A percentile compares a stretch with the other conserved stretches of the same genome.
Conservation (phyloP, 495 filamentous ascomycete genomes). For the Aspergillus sclerotioniger region DNA sequence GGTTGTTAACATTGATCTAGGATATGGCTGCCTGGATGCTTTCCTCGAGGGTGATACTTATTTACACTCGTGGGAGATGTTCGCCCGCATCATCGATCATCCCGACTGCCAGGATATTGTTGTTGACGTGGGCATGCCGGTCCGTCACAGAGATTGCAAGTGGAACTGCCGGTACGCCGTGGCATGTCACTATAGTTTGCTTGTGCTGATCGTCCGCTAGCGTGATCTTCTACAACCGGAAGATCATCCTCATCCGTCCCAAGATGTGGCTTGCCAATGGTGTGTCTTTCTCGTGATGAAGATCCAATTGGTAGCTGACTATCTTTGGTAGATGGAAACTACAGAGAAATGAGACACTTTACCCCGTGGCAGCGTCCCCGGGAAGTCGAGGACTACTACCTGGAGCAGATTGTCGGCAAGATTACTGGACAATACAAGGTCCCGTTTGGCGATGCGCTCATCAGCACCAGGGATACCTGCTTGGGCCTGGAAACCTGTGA, state of each 20-base stretch:
- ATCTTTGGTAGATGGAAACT: slow-evolving; percentile 34
- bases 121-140: slow-evolving; percentile 71
- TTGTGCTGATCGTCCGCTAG: slow-evolving; percentile 13
- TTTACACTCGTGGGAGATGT: slow-evolving; percentile 71
- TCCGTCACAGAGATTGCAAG: slow-evolving; percentile 60
- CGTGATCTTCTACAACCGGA: slow-evolving; percentile 62
- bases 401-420: slow-evolving; percentile 62
- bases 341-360: slow-evolving; percentile 55
- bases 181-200: neutral
- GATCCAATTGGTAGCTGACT: neutral
- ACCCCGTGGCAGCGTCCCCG: slow-evolving; percentile 60
- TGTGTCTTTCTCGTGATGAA: slow-evolving; percentile 11
- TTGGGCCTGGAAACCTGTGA: slow-evolving; percentile 76
- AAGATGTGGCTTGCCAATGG: slow-evolving; percentile 84
- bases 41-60: slow-evolving; percentile 54
- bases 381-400: slow-evolving; percentile 68
- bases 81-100: slow-evolving; percentile 62
- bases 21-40: slow-evolving; percentile 73
- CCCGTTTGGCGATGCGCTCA: slow-evolving; percentile 73
- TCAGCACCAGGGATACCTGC: slow-evolving; percentile 69
- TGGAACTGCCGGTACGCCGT: slow-evolving; percentile 64
- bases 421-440: slow-evolving; percentile 62
- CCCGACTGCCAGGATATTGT: slow-evolving; percentile 70
- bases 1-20: slow-evolving; percentile 25
- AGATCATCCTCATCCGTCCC: slow-evolving; percentile 74